A percentile compares a stretch with the other conserved stretches of the same genome.
Conservation (phyloP, 805 yeast genomes). For the Yamadazyma phyllophila region DNA sequence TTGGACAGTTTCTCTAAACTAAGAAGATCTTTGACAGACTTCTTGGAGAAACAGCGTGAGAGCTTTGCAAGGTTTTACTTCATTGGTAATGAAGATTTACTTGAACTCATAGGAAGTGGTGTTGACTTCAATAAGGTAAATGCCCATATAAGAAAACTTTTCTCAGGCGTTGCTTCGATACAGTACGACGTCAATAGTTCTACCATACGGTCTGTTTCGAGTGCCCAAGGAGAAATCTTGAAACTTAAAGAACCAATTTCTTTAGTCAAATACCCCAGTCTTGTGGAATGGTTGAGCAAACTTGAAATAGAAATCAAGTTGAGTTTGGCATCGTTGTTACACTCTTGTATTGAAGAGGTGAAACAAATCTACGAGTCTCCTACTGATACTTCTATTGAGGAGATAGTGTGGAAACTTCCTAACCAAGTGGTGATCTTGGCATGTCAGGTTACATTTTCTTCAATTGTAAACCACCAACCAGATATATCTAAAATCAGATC, state of each 20-base stretch:
- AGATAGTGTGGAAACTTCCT: slow-evolving; percentile 44
- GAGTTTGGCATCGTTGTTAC: slow-evolving; percentile 42
- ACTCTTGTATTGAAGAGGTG: neutral
- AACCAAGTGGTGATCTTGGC: slow-evolving; percentile 57
- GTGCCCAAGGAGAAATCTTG: slow-evolving; percentile 67
- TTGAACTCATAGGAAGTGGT: slow-evolving; percentile 75
- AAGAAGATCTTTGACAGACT: slow-evolving; percentile 67
- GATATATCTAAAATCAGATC: neutral
- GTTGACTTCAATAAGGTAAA: slow-evolving; percentile 47
- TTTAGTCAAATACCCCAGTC: slow-evolving; percentile 35
- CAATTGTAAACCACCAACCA: slow-evolving; percentile 27
- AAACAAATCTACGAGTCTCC: neutral
- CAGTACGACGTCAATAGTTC: slow-evolving; percentile 29
- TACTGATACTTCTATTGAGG: neutral
- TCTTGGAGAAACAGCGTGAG: slow-evolving; percentile 75
- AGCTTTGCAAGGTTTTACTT: slow-evolving; percentile 80
- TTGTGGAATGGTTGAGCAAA: slow-evolving; percentile 60
- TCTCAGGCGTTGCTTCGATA: slow-evolving; percentile 56
- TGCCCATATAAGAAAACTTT: slow-evolving; percentile 67
- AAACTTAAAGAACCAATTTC: slow-evolving; percentile 43
- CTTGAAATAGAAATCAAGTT: slow-evolving; percentile 54
- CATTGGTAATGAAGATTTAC: slow-evolving; percentile 84
- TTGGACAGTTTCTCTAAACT: slow-evolving; percentile 57
- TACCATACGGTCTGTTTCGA: slow-evolving; percentile 45
- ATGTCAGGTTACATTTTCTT: slow-evolving; percentile 58